Conservation (phyloP, 352 stramenopile genomes). For the Paralagenidium karlingii region DNA sequence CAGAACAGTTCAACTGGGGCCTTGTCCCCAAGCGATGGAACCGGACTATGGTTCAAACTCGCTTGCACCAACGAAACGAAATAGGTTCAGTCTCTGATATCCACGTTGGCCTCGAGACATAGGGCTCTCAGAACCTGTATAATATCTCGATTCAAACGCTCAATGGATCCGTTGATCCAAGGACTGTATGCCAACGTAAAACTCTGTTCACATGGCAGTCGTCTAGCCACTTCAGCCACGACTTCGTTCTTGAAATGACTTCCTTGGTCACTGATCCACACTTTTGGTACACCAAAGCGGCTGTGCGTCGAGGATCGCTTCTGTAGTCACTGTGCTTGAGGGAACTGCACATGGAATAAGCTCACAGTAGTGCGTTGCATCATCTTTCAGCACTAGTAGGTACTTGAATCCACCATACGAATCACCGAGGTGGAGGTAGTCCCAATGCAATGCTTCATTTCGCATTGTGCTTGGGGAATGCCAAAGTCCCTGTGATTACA, state of each 20-base stretch:
- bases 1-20: constrained; percentile 12
- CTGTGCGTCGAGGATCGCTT: constrained; percentile 10
- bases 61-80: constrained; percentile 4
- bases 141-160: constrained; percentile 14
- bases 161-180: constrained; percentile 17
- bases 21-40: constrained; percentile 4
- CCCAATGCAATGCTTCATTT: constrained; percentile 18
- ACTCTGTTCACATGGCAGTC: constrained; percentile 3
- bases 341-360: constrained; percentile 9
- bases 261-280: constrained; percentile 12
- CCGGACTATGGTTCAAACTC: constrained; percentile 17
- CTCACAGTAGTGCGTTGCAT: constrained; percentile 12
- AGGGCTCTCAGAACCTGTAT: constrained; percentile 10
- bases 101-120: neutral
- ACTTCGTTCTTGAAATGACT: constrained; percentile 20
- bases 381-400: constrained; percentile 16
- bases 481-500: neutral
- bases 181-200: constrained; percentile 9
- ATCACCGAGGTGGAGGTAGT: constrained; percentile 13
- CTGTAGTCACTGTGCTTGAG: constrained; percentile 4
- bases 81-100: neutral
- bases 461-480: constrained; percentile 1
- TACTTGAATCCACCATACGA: constrained; percentile 8
- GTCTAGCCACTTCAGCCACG: constrained; percentile 5
- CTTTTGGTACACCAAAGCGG: constrained; percentile 11